These are phyloP conservation scores for Piromyces finnis DNA, from an alignment of 192 early-diverging fungal genomes.

Conservation along the genomic window DNA sequence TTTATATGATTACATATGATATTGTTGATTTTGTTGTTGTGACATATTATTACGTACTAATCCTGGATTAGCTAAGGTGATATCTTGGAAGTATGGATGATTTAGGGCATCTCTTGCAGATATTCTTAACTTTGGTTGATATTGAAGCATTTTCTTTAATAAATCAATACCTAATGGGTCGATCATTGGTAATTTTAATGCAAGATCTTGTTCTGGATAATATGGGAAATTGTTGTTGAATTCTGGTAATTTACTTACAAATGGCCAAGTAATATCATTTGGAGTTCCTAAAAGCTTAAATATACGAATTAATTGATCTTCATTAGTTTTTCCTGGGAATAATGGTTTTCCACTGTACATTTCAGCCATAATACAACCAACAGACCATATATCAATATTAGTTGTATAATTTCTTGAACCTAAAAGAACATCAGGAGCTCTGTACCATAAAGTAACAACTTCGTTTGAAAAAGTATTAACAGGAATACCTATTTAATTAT, in stretches of 20 bases:
- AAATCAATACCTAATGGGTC: conserved; percentile 50
- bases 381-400: conserved; percentile 95
- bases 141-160: conserved; percentile 52
- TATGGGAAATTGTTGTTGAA: conserved; percentile 49
- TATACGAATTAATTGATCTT: conserved; percentile 63
- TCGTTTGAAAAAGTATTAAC: conserved; percentile 94
- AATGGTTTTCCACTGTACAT: conserved; percentile 64
- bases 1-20: neutral
- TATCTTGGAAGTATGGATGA: conserved; percentile 42
- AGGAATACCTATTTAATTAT: conserved; percentile 3
- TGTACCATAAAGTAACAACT: conserved; percentile 97
- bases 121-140: conserved; percentile 47
- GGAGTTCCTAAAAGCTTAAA: conserved; percentile 68
- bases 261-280: conserved; percentile 53
- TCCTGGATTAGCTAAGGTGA: neutral
- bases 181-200: conserved; percentile 55
- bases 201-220: conserved; percentile 41
- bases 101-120: conserved; percentile 42
- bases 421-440: conserved; percentile 39
- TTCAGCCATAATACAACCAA: conserved; percentile 96
- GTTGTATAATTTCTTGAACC: conserved; percentile 88
- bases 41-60: neutral
- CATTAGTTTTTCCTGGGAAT: conserved; percentile 64
- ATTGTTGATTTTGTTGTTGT: neutral
- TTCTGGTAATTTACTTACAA: conserved; percentile 35